Evolutionary conservation across 805 yeast species (phyloP), one percentile per base, ranked within the genome.

Genomic region (Wickerhamomyces alni): DNA sequence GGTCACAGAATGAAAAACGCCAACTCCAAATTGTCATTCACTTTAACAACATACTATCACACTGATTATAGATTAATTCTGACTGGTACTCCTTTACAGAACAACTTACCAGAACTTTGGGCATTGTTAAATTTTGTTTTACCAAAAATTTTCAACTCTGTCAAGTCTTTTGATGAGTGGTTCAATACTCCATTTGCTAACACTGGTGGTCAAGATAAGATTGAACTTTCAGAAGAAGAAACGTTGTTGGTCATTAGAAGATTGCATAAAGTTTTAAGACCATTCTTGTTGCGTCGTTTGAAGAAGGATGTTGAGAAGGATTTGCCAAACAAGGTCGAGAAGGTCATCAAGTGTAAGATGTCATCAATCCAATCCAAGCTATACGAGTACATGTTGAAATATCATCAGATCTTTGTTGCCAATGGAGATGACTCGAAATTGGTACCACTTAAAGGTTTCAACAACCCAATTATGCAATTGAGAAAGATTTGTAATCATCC

Each of bases 1-100:
- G 95, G 95, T 61, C 95, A 85, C 61, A 71, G 94, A 64, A 81
- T 85, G 88, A 85, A 85, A 57, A 85, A 85, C 55, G 70, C 88
- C 2, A 75, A 75, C 41, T 82, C 91, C 3, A 85, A 84, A 55
- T 65, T 85, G 40, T 82, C 91, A 0, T 67, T 67, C 39, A 84
- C 93, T 0, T 75, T 85, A 49, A 77, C 82, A 27, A 77, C 73
- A 40, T 82, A 77, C 52, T 85, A 86, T 52, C 80, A 74, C 47
- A 81, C 93, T 1, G 80, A 81, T 56, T 77, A 85, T 56, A 70
- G 94, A 63, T 70, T 85, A 53, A 85, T 85, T 62, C 74, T 85
- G 55, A 85, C 94, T 1, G 95, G 95, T 73, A 85, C 95, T 3
- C 95, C 95, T 17, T 70, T 85, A 45, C 95, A 85, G 57, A 85